Conservation (phyloP, 169 alveolate genomes). For the Nephromyces sp. region DNA sequence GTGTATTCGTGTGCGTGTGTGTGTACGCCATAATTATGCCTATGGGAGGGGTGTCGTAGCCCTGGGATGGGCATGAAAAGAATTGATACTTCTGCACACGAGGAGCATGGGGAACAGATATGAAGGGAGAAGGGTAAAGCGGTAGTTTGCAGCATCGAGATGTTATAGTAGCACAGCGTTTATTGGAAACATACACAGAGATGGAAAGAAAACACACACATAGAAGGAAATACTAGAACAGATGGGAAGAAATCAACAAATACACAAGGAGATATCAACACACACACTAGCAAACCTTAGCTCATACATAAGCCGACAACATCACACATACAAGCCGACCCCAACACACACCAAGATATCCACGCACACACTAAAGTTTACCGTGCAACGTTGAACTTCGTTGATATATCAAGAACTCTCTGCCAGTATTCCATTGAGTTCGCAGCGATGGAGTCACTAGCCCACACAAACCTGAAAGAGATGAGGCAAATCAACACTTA, state of each 20-base stretch:
- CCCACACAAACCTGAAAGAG: constrained; percentile 98
- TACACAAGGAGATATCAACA: neutral
- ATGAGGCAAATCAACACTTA: too few species aligned
- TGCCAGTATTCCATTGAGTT: constrained; percentile 91
- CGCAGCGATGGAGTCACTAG: constrained; percentile 91
- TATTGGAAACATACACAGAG: too few species aligned
- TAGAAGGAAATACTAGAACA: neutral
- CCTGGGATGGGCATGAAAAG: too few species aligned
- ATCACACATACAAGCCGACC: neutral
- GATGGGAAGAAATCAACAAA: neutral
- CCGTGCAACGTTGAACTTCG: constrained; percentile 68
- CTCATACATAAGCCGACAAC: neutral
- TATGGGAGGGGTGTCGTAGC: too few species aligned
- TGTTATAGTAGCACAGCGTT: too few species aligned
- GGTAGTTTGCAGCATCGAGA: too few species aligned
- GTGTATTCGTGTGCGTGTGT: too few species aligned
- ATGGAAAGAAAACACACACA: neutral
- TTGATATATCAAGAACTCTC: constrained; percentile 88
- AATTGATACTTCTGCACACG: too few species aligned
- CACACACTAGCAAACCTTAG: neutral
- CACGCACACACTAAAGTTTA: neutral
- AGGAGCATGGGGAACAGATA: too few species aligned
- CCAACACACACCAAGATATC: neutral
- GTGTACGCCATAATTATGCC: too few species aligned
- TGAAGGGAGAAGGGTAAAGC: too few species aligned